Base-by-base conservation (phyloP, 78 protist species). In the Dictyostelium purpureum region DNA sequence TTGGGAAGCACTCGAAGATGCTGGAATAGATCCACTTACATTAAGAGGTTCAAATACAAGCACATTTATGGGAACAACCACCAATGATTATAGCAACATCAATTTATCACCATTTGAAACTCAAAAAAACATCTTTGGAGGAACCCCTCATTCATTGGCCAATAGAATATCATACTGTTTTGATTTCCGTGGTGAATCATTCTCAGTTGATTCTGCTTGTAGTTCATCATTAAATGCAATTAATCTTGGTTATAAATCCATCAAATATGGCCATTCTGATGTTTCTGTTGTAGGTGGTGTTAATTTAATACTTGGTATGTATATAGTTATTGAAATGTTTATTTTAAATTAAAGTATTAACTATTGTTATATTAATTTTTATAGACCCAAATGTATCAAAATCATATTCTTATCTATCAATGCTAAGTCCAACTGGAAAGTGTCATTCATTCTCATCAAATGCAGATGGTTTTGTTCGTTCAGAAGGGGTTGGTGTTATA, bases 381-480 rank as follows among this genome's bases (percentile, higher is more conserved):
- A 56, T n/a, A 56, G 65, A 52, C 21, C 2, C 59, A 52, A 52
- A 52, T 52, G n/a, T 33, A 2, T 24, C 65, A n/a, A 56, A n/a
- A 56, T 56, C 65, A 56, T 56, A 19, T 56, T 56, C 65, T 7
- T n/a, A 24, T n/a, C 7, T 56, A 24, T 24, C 19, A 26, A 33
- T 96, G 49, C 80, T 96, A 19, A 57, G 95, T 18, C 88, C 61
- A 14, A n/a, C 19, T 1, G 97, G 96, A 2, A 79, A 59, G 11
- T 96, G 96, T 56, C 67, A 87, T 21, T 59, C 95, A 35, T 96
- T 94, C 49, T 97, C 94, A 63, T 65, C 80, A 9, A 0, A 49
- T n/a, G 99, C 99, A 21, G 78, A 97, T 66, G 99, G 99, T 35
- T 97, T 88, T 88, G 95, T 31, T 4, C 87, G 98, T 33, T 67